Conservation (phyloP, 768 basidiomycete genomes). For the Psilocybe sp. region DNA sequence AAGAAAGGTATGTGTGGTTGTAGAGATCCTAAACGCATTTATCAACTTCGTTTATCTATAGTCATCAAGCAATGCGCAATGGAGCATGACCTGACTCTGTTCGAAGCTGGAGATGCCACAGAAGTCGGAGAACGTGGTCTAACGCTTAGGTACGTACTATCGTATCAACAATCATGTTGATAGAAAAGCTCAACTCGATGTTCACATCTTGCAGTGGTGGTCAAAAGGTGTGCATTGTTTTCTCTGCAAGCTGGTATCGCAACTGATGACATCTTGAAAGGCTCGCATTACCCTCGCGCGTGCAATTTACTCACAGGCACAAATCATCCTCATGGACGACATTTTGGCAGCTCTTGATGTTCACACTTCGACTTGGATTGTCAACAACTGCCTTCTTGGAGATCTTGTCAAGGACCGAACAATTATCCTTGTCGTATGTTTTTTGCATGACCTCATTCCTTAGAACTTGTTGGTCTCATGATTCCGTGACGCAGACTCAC, state of each 20-base stretch:
- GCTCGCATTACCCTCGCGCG: conserved; percentile 46
- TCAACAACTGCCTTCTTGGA: conserved; percentile 72
- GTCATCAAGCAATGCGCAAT: conserved; percentile 71
- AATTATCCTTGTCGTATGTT: conserved; percentile 66
- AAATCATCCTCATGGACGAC: conserved; percentile 70
- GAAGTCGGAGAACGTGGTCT: conserved; percentile 70
- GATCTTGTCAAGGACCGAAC: conserved; percentile 73
- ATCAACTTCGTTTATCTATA: neutral
- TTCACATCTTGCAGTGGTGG: conserved; percentile 29
- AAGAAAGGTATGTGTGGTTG: conserved; percentile 38
- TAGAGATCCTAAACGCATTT: neutral
- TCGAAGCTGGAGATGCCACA: conserved; percentile 60
- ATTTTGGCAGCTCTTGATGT: conserved; percentile 63
- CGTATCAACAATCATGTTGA: neutral
- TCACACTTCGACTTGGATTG: conserved; percentile 35
- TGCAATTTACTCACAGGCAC: conserved; percentile 46
- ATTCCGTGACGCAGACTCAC: conserved; percentile 28
- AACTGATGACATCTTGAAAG: conserved; percentile 38
- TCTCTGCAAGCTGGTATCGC: conserved; percentile 4
- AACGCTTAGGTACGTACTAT: conserved; percentile 35
- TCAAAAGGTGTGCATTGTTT: conserved; percentile 26
- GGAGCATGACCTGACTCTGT: conserved; percentile 64
- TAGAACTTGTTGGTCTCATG: neutral
- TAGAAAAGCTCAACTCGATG: neutral
- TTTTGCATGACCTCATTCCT: neutral